A percentile compares a stretch with the other conserved stretches of the same genome.
Evolutionary conservation across 2,329 filamentous ascomycete genomes (phyloP).

Genomic region (Botrytis elliptica): DNA sequence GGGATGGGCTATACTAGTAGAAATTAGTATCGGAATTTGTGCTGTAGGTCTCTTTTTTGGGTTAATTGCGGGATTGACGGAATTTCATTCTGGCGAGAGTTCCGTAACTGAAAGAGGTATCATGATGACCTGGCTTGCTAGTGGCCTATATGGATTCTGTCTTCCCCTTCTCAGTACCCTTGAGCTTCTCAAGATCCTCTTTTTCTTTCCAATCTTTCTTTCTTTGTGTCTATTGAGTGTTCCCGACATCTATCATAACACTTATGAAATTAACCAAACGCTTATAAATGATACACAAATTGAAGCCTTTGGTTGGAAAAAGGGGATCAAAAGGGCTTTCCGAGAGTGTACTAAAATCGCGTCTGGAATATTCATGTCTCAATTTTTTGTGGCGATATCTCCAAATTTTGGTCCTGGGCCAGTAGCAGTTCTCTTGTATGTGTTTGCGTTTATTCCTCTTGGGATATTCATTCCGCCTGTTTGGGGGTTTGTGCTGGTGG

Average conservation of each 20-base stretch:
- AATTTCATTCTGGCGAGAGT: background rate
- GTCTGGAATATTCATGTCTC: too few species aligned
- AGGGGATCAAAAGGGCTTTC: too few species aligned
- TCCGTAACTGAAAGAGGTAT: constrained; percentile 2
- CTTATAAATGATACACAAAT: too few species aligned
- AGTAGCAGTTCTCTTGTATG: background rate
- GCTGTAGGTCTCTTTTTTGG: background rate
- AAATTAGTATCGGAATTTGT: background rate
- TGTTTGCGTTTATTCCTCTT: background rate
- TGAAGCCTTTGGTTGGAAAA: too few species aligned
- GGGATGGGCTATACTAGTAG: background rate
- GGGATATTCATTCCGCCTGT: background rate
- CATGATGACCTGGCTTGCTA: constrained; percentile 4
- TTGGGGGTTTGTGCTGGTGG: constrained; percentile 9
- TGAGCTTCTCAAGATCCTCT: background rate
- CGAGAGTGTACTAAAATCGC: too few species aligned
- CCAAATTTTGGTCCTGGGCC: too few species aligned
- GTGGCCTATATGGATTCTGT: background rate
- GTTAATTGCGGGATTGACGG: background rate
- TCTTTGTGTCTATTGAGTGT: background rate
- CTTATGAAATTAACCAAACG: too few species aligned
- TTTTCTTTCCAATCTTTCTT: background rate
- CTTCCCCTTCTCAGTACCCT: background rate
- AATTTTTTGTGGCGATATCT: background rate
- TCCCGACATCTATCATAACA: background rate